Conservation (phyloP, 164 flowering plant genomes). For the Houttuynia cordata region DNA sequence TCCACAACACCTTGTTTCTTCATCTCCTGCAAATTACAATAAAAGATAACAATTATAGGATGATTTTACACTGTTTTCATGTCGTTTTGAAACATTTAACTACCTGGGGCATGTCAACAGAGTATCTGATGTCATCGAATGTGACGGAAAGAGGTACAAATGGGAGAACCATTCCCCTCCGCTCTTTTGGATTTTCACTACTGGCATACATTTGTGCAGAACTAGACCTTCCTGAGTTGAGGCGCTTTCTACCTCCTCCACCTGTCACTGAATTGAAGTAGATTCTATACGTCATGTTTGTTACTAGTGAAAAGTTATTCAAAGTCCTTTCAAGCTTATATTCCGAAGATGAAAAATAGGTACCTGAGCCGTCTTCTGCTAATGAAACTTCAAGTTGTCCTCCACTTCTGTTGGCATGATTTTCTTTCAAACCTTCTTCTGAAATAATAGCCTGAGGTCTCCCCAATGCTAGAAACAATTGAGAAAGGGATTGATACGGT, state of each 20-base stretch:
- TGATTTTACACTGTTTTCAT: not conserved
- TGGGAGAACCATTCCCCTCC: constrained; percentile 40
- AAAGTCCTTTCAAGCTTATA: not conserved
- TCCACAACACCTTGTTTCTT: constrained; percentile 26
- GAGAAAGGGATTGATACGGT: not conserved
- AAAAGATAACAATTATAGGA: not conserved
- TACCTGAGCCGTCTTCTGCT: not conserved
- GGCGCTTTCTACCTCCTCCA: not conserved
- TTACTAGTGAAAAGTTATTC: not conserved
- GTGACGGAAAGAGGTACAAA: constrained; percentile 36
- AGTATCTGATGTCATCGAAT: constrained; percentile 28
- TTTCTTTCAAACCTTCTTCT: constrained; percentile 1
- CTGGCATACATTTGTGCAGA: constrained; percentile 7
- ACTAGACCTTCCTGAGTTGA: not conserved
- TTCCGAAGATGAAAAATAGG: too few relatives aligned
- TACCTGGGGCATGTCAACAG: constrained; percentile 49
- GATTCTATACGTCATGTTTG: not conserved
- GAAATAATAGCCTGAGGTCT: constrained; percentile 2
- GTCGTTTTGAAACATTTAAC: not conserved
- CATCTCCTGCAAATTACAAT: constrained; percentile 36
- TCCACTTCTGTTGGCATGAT: not conserved
- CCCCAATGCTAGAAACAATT: not conserved
- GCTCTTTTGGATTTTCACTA: constrained; percentile 8
- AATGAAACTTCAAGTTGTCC: not conserved
- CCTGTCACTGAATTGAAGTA: not conserved